Base-by-base conservation (phyloP, 1,139 yeast species). In the Saccharomycopsis crataegensis region DNA sequence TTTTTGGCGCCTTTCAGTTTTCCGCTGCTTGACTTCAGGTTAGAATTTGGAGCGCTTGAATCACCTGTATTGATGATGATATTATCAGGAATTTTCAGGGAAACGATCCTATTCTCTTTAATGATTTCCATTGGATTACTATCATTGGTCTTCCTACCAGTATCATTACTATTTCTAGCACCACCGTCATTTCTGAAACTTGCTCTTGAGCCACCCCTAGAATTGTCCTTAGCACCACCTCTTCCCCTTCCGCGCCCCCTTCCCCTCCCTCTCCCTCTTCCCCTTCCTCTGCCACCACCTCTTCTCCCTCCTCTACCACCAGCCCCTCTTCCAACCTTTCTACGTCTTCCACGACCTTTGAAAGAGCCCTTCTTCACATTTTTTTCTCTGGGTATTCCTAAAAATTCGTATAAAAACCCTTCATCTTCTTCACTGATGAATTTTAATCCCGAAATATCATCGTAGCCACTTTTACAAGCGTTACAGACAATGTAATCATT, bases 381-480 rank as follows among this genome's bases (percentile, higher is more conserved):
- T 32, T 42, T 49, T 57, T 79, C 83, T 58, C 74, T 76, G n/a
- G 48, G 22, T 42, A 80, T 71, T 1, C 82, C 83, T 33, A 80
- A 65, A 40, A 77, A 67, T 41, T 70, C 75, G 49, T 70, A 73
- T 36, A 80, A 64, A 58, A 80, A 80, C 17, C 62, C 68, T 28
- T 77, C 80, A 55, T 75, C 76, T 43, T 69, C 67, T 60, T 79
- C 83, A 55, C 77, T 72, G 1, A 73, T 69, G 59, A 73, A 73
- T 8, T 62, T 58, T n/a, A 42, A 36, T 4, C 31, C 46, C 12
- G 12, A 14, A 12, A n/a, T 32, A 4, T 62, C 57, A 1, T 57
- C 55, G 0, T 54, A 46, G 3, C 61, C 53, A 9, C 63, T 59
- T 1, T 63, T 60, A 63, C 85, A 80, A 17, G 64, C 64, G 40